A percentile compares a stretch with the other conserved stretches of the same genome.
Evolutionary conservation across 306 rosid genomes (phyloP).

Genomic region (Citrullus amarus): DNA sequence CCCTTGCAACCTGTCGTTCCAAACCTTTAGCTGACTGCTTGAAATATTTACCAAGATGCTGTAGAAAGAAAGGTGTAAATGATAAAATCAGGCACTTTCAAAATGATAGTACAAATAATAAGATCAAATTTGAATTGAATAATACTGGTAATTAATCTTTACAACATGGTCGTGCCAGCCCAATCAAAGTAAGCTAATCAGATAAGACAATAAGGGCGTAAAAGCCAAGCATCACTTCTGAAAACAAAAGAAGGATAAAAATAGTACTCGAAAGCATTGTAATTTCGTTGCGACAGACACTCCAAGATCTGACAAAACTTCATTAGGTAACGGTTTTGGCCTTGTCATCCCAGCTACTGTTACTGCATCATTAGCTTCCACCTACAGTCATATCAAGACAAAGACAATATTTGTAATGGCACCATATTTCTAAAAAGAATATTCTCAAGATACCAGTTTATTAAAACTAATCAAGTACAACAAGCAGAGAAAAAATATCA

Average conservation of each 20-base stretch:
- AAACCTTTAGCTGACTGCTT: conserved; percentile 86
- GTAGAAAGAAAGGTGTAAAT: conserved; percentile 1
- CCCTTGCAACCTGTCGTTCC: conserved; percentile 84
- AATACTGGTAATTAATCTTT: neutral
- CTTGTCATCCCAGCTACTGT: conserved; percentile 77
- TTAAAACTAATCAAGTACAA: neutral
- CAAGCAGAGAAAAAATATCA: neutral
- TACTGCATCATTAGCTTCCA: conserved; percentile 86
- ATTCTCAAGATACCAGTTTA: neutral
- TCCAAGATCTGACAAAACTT: conserved; percentile 72
- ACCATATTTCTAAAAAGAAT: neutral
- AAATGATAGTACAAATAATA: neutral
- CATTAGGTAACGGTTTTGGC: conserved; percentile 71
- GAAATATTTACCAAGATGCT: conserved; percentile 89
- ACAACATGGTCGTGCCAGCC: neutral
- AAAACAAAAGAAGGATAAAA: conserved; percentile 2
- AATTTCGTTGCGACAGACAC: conserved; percentile 85
- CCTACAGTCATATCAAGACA: conserved; percentile 29
- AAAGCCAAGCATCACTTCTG: neutral
- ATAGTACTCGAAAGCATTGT: conserved; percentile 66
- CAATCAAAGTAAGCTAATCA: neutral
- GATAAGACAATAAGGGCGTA: neutral
- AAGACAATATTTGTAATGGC: neutral
- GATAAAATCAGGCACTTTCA: neutral
- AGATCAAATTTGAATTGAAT: neutral